Evolutionary conservation across 1,284 basidiomycete genomes (phyloP).

Genomic region (Albatrellus sp.): DNA sequence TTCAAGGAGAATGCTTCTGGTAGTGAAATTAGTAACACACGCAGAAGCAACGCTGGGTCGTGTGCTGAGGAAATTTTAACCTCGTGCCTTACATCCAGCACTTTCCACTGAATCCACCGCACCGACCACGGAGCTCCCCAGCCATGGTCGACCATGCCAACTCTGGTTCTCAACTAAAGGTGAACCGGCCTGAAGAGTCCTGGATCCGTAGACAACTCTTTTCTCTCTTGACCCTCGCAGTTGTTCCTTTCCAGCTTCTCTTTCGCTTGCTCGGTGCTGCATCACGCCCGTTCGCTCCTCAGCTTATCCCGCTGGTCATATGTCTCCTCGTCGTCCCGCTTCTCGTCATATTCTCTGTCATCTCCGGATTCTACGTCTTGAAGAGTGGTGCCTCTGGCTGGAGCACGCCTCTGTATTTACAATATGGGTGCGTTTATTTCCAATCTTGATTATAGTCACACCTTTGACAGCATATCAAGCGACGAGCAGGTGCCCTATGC

Average conservation of each 20-base stretch:
- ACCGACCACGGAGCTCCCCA: neutral
- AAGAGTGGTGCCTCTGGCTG: constrained; percentile 53
- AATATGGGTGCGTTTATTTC: constrained; percentile 51
- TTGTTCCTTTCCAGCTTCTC: constrained; percentile 15
- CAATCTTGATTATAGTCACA: neutral
- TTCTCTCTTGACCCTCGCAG: constrained; percentile 10
- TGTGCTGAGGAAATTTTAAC: no score
- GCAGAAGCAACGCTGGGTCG: no score
- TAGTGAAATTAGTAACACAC: no score
- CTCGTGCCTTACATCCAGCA: no score
- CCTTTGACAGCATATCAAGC: constrained; percentile 22
- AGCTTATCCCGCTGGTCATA: constrained; percentile 47
- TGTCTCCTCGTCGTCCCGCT: constrained; percentile 51
- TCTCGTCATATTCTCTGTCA: constrained; percentile 41
- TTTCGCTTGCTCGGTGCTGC: constrained; percentile 13
- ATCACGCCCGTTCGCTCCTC: constrained; percentile 38
- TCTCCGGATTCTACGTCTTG: constrained; percentile 64
- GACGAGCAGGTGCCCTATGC: constrained; percentile 55
- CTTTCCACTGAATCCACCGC: neutral
- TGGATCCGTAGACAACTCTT: no score
- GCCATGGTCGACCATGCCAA: neutral
- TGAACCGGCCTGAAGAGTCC: neutral
- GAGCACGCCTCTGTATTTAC: constrained; percentile 52
- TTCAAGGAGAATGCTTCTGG: neutral
- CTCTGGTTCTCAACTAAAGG: neutral